Evolutionary conservation across 805 yeast species (phyloP).

Genomic region (Yamadazyma phyllophila): DNA sequence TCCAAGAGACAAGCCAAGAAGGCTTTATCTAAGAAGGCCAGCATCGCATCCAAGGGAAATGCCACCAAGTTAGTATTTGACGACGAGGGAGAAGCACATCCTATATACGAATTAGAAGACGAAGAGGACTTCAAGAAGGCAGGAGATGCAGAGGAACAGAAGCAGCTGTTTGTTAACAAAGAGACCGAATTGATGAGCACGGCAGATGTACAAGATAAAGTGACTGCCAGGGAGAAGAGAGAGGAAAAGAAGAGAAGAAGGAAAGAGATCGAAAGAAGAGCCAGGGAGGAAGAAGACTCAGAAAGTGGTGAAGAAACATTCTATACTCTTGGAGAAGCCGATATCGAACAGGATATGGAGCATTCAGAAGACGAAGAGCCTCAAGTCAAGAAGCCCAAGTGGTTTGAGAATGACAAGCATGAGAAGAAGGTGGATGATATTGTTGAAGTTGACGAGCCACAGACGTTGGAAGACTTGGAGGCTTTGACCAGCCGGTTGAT

Average conservation of each 20-base stretch:
- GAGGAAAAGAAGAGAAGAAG: slow-evolving; percentile 87
- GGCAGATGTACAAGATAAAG: slow-evolving; percentile 78
- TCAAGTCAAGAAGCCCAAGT: slow-evolving; percentile 43
- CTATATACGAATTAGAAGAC: slow-evolving; percentile 84
- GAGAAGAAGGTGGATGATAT: slow-evolving; percentile 31
- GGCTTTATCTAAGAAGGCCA: slow-evolving; percentile 82
- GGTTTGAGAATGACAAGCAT: slow-evolving; percentile 42
- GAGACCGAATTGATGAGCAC: slow-evolving; percentile 68
- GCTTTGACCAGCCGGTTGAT: slow-evolving; percentile 65
- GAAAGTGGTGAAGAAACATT: slow-evolving; percentile 32
- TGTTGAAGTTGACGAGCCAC: slow-evolving; percentile 82
- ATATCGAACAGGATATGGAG: slow-evolving; percentile 49
- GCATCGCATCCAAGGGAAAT: slow-evolving; percentile 57
- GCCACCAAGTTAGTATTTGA: slow-evolving; percentile 84
- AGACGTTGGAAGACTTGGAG: slow-evolving; percentile 90
- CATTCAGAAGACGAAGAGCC: slow-evolving; percentile 32
- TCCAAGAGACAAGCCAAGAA: slow-evolving; percentile 84
- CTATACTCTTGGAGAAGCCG: slow-evolving; percentile 28
- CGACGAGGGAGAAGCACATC: slow-evolving; percentile 92
- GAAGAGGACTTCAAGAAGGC: slow-evolving; percentile 83
- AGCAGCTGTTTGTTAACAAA: slow-evolving; percentile 59
- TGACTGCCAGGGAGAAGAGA: slow-evolving; percentile 69
- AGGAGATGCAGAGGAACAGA: slow-evolving; percentile 66
- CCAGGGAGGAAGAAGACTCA: slow-evolving; percentile 39
- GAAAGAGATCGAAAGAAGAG: slow-evolving; percentile 68